A percentile compares a stretch with the other conserved stretches of the same genome.
Conservation (phyloP, 176 grass and related monocot genomes). For the Triticum monococcum region DNA sequence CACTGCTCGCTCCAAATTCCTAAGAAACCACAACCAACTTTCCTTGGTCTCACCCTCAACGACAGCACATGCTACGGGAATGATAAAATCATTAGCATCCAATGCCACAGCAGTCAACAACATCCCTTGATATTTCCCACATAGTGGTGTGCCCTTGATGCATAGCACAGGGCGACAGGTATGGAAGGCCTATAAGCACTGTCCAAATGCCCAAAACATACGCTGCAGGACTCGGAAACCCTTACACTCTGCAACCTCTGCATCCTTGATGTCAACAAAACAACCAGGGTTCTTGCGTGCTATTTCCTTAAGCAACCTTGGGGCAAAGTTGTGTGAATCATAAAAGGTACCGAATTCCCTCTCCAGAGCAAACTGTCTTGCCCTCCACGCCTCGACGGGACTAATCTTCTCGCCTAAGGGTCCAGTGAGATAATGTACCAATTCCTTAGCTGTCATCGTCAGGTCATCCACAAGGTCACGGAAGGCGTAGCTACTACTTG, state of each 20-base stretch:
- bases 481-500: not conserved
- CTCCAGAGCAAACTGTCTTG: slow-evolving; percentile 9
- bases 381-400: not conserved
- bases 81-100: no score
- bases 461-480: not conserved
- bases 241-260: slow-evolving; percentile 14
- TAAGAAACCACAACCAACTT: no score
- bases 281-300: not conserved
- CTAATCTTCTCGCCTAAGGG: not conserved
- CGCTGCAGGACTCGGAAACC: not conserved
- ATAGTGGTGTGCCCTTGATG: no score
- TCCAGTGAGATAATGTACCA: not conserved
- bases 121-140: no score
- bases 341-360: not conserved
- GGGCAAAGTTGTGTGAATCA: slow-evolving; percentile 14
- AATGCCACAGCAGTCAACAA: no score
- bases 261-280: slow-evolving; percentile 20
- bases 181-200: no score
- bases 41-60: not conserved
- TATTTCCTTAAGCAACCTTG: slow-evolving; percentile 6
- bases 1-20: no score
- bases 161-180: no score
- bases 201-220: no score
- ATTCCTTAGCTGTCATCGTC: not conserved
- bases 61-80: not conserved